Evolutionary conservation across 306 rosid species (phyloP), one percentile per base, ranked within the genome.

Genomic region (Alnus rubra): DNA sequence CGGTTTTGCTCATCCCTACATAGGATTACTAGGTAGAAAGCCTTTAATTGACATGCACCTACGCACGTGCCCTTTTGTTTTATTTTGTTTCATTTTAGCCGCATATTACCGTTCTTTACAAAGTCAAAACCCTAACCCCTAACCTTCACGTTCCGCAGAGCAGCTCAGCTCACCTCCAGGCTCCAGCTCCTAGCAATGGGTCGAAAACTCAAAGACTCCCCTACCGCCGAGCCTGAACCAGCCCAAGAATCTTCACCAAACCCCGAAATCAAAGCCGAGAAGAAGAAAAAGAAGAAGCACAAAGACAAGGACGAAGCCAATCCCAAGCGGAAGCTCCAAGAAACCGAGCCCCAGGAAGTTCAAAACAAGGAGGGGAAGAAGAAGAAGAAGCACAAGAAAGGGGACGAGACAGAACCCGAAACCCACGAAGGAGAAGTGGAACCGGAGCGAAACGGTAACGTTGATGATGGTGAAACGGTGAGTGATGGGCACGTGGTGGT

Each of bases 261-360:
- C 81, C 74, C 75, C 31, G 85, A 81, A n/a, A 35, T 64, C 71
- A 82, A 86, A 30, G 60, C 88, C 54, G 90, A 88, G 75, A 87
- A 84, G 82, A 89, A 82, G 87, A 90, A 85, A 39, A 88, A 84
- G 84, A 93, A 85, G 72, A 84, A 64, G 2, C 67, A 42, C 7
- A 72, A 82, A 80, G 65, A 78, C 31, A 77, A 78, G 8, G 82
- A 53, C 47, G 87, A 78, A 19, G 79, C 13, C 78, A 82, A 68
- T 50, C 90, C 92, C 63, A 89, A 95, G 80, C 77, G 95, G 53
- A 92, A 88, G 83, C 84, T 62, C 59, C 81, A 86, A 18, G 88
- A 84, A 51, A 49, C 56, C 55, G 79, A 80, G 45, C 0, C n/a
- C 2, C 73, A 19, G 14, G 88, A 85, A 80, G 55, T 75, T 13